Conservation (phyloP, 1,139 yeast genomes). For the Chernovozyma sophiae-reginae region DNA sequence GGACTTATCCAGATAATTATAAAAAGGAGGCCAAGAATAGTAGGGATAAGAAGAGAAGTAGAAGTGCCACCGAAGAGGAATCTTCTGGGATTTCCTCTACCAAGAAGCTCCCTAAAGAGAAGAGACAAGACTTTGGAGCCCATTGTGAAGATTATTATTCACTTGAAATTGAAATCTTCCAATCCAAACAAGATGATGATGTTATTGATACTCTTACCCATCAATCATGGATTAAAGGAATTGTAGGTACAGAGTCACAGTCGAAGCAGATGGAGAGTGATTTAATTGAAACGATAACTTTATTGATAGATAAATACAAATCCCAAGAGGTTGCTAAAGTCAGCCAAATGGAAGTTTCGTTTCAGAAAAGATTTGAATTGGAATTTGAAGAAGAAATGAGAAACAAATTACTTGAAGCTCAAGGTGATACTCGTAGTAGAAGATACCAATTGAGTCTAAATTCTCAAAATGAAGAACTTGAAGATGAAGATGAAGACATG, state of each 20-base stretch:
- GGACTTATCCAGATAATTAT: constrained; percentile 62
- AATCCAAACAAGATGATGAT: constrained; percentile 48
- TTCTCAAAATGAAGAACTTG: constrained; percentile 7
- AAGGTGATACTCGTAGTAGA: constrained; percentile 7
- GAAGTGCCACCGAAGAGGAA: constrained; percentile 1
- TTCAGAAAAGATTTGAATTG: constrained; percentile 13
- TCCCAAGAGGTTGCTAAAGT: neutral
- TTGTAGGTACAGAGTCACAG: constrained; percentile 3
- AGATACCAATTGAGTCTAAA: neutral
- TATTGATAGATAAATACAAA: neutral
- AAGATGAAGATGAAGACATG: constrained; percentile 16
- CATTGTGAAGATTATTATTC: constrained; percentile 72
- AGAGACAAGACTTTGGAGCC: constrained; percentile 61
- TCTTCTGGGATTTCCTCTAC: neutral
- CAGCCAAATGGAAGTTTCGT: constrained; percentile 3
- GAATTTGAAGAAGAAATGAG: constrained; percentile 18
- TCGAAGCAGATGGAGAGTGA: constrained; percentile 4
- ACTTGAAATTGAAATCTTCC: constrained; percentile 61
- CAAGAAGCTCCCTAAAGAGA: constrained; percentile 39
- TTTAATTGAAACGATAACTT: constrained; percentile 1
- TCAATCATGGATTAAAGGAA: constrained; percentile 44
- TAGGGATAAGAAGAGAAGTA: constrained; percentile 1
- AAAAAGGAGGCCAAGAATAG: constrained; percentile 6
- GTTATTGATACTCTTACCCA: constrained; percentile 45
- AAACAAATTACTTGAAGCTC: constrained; percentile 12